These are phyloP conservation scores for Aspergillus ibericus DNA, from an alignment of 2,329 filamentous ascomycete genomes.

Conservation along the genomic window DNA sequence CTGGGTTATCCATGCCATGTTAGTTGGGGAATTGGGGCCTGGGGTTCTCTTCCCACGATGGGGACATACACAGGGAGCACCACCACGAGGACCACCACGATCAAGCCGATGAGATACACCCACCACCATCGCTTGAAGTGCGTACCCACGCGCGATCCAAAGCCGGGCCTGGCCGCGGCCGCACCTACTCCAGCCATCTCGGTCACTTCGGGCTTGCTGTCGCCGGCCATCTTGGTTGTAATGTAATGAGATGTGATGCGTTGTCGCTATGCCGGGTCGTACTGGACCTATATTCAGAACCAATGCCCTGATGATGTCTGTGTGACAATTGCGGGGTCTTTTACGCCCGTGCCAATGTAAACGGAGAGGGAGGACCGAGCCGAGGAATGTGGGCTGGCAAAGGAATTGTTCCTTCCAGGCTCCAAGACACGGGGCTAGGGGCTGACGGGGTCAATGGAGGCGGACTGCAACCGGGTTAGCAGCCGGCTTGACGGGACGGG, in stretches of 20 bases:
- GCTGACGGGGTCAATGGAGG: background rate
- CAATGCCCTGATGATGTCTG: background rate
- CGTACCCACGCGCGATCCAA: constrained; percentile 27
- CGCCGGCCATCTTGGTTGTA: constrained; percentile 10
- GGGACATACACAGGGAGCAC: constrained; percentile 56
- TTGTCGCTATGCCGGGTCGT: background rate
- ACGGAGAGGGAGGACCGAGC: background rate
- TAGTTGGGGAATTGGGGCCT: background rate
- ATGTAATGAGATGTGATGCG: too few relatives aligned
- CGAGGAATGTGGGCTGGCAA: constrained; percentile 1
- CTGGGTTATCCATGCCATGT: constrained; percentile 30
- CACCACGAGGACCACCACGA: constrained; percentile 54
- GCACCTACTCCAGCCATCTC: constrained; percentile 16
- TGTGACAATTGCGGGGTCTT: constrained; percentile 2
- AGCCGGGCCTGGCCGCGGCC: constrained; percentile 22
- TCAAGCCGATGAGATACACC: constrained; percentile 53
- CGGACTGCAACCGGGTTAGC: background rate
- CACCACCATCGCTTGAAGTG: constrained; percentile 55
- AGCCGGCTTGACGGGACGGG: background rate
- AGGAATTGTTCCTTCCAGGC: background rate
- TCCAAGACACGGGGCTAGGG: background rate
- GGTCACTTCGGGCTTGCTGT: constrained; percentile 24
- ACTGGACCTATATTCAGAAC: background rate
- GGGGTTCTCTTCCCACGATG: background rate
- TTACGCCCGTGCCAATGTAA: background rate